Conservation (phyloP, 2,329 filamentous ascomycete genomes). For the Ustulina deusta region DNA sequence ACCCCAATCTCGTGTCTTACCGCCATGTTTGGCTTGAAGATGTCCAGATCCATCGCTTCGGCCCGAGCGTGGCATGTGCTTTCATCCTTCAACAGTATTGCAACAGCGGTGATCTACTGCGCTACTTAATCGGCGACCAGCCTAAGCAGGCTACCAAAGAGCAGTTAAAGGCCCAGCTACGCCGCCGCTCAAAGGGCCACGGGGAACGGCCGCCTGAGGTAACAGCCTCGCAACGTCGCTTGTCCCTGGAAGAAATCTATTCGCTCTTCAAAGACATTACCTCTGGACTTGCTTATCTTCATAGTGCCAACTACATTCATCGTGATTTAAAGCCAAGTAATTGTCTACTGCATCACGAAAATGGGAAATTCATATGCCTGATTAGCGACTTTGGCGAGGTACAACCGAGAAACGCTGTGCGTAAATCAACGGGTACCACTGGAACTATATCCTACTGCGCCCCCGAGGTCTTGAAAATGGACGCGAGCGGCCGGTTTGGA, state of each 20-base stretch:
- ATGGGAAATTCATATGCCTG: conserved; percentile 78
- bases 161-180: conserved; percentile 87
- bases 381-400: conserved; percentile 99
- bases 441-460: conserved; percentile 98
- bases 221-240: conserved; percentile 55
- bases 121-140: conserved; percentile 80
- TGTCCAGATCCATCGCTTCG: conserved; percentile 84
- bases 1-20: conserved; percentile 96
- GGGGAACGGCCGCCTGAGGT: conserved; percentile 70
- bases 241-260: conserved; percentile 91
- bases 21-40: conserved; percentile 98
- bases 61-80: conserved; percentile 90
- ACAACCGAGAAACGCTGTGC: conserved; percentile 81
- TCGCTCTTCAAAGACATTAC: conserved; percentile 97
- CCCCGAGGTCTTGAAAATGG: conserved; percentile 85
- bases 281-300: conserved; percentile 88
- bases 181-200: conserved; percentile 83
- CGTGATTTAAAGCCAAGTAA: conserved; percentile 97
- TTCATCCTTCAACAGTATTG: conserved; percentile 99
- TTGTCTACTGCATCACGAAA: conserved; percentile 85
- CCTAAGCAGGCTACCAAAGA: conserved; percentile 78
- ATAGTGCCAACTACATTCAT: conserved; percentile 93
- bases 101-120: conserved; percentile 90
- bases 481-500: conserved; percentile 77
- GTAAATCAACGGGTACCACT: conserved; percentile 92